Percentiles rank a stretch among this genome's conserved stretches.
phyloP scores from a whole-genome alignment of 768 basidiomycete genomes.

The Collybia mongolica region DNA sequence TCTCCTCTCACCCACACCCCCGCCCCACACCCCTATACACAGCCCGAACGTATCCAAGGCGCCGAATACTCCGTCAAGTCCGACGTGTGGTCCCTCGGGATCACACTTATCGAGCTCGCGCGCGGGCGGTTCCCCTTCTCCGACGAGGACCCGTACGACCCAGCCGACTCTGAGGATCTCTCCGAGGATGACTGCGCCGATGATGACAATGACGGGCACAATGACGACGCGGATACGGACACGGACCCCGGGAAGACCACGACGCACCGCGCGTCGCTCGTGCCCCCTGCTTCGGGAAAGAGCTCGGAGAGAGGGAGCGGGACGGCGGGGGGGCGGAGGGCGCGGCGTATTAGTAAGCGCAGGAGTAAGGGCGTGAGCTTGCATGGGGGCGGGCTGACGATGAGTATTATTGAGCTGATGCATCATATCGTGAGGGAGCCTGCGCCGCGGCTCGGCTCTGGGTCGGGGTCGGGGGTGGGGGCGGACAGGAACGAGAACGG shows the following conservation, averaged over 20 bases:
- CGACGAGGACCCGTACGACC: conserved; percentile 41
- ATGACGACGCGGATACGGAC: conserved; percentile 49
- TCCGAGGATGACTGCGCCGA: neutral
- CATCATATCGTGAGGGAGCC: conserved; percentile 99
- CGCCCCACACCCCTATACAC: conserved; percentile 10
- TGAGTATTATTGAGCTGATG: conserved; percentile 95
- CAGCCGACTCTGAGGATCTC: too few relatives aligned
- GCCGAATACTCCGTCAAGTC: conserved; percentile 98
- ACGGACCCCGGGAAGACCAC: conserved; percentile 34
- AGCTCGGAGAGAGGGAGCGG: too few relatives aligned
- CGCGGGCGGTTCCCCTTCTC: conserved; percentile 98
- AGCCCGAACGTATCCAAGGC: conserved; percentile 99
- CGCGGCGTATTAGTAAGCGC: conserved; percentile 46
- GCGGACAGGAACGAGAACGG: too few relatives aligned
- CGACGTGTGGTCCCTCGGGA: conserved; percentile 98
- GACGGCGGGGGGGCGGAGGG: too few relatives aligned
- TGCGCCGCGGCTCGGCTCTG: conserved; percentile 64
- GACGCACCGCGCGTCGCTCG: neutral
- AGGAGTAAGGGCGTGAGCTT: conserved; percentile 88
- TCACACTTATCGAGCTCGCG: conserved; percentile 94
- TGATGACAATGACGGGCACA: neutral
- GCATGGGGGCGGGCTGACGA: conserved; percentile 90
- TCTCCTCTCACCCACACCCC: neutral
- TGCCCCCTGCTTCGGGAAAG: neutral
- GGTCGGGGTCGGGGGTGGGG: too few relatives aligned